These are phyloP conservation scores for Oryza meridionalis DNA, from an alignment of 176 grass and related monocot genomes.

Conservation along the genomic window DNA sequence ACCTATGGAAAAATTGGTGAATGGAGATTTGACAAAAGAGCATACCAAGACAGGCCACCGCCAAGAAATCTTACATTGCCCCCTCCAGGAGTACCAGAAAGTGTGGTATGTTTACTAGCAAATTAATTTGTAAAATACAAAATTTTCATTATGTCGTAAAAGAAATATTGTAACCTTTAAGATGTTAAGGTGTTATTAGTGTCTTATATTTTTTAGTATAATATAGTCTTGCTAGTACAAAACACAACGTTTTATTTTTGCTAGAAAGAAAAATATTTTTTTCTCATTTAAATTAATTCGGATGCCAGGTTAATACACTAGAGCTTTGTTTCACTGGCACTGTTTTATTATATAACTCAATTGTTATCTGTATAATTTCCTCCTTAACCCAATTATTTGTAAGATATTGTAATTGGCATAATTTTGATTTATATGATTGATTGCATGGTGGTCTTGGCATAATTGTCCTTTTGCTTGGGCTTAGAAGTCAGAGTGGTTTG, in stretches of 20 bases:
- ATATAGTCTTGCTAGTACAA: not conserved
- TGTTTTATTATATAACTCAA: not conserved
- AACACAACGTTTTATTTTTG: not conserved
- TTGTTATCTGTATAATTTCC: not conserved
- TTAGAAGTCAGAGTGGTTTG: slow-evolving; percentile 10
- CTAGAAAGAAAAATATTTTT: not conserved
- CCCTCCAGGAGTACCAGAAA: slow-evolving; percentile 93
- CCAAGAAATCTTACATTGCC: slow-evolving; percentile 88
- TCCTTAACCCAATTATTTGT: not conserved
- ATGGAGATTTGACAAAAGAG: slow-evolving; percentile 91
- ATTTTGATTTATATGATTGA: slow-evolving; percentile 14
- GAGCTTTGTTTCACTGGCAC: not conserved
- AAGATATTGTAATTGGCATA: slow-evolving; percentile 8
- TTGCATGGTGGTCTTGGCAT: not conserved
- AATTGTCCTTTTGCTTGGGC: not conserved
- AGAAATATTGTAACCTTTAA: not conserved
- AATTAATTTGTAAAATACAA: slow-evolving; percentile 9
- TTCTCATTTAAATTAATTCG: not conserved
- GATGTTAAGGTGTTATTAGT: not conserved
- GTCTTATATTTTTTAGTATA: not conserved
- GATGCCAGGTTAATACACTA: not conserved
- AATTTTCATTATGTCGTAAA: not conserved
- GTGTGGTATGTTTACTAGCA: slow-evolving; percentile 73
- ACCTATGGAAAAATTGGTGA: slow-evolving; percentile 86
- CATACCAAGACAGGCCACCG: slow-evolving; percentile 59